phyloP scores from a whole-genome alignment of 2,329 filamentous ascomycete species.

The Pseudogymnoascus sp. region DNA sequence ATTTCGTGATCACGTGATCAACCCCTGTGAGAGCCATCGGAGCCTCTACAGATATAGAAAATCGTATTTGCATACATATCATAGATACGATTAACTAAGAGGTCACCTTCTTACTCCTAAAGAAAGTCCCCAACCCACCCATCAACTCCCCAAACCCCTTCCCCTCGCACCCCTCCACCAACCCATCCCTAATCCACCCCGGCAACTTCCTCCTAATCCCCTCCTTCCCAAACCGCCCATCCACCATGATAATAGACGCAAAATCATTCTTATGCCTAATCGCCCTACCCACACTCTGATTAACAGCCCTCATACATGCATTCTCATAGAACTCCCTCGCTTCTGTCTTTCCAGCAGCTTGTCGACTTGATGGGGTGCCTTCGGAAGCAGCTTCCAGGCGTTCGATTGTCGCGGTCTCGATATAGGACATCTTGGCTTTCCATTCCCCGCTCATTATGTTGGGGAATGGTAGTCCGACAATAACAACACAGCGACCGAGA shows the following conservation, averaged over 20 bases:
- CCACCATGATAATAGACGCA: conserved; percentile 80
- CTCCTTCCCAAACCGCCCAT: conserved; percentile 68
- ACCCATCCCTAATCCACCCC: conserved; percentile 74
- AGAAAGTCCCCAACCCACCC: conserved; percentile 51
- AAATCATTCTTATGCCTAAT: conserved; percentile 87
- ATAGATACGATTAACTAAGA: background rate
- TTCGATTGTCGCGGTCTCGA: conserved; percentile 54
- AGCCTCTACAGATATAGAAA: background rate
- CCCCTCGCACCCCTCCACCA: conserved; percentile 46
- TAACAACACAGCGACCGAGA: conserved; percentile 80
- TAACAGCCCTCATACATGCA: conserved; percentile 91
- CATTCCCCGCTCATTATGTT: conserved; percentile 86
- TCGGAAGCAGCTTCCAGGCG: conserved; percentile 27
- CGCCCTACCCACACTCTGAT: conserved; percentile 89
- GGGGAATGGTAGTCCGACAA: conserved; percentile 89
- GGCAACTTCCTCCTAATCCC: conserved; percentile 76
- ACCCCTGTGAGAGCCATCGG: background rate
- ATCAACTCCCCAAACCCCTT: conserved; percentile 52
- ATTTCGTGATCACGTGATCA: background rate
- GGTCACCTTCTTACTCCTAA: conserved; percentile 42
- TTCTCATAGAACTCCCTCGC: conserved; percentile 86
- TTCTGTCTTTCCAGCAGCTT: conserved; percentile 42
- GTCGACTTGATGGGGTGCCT: conserved; percentile 10
- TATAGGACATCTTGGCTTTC: conserved; percentile 84
- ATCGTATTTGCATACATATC: background rate